Evolutionary conservation across 2,329 filamentous ascomycete species (phyloP), one percentile per base, ranked within the genome.

Genomic region (Sphaerulina musiva): DNA sequence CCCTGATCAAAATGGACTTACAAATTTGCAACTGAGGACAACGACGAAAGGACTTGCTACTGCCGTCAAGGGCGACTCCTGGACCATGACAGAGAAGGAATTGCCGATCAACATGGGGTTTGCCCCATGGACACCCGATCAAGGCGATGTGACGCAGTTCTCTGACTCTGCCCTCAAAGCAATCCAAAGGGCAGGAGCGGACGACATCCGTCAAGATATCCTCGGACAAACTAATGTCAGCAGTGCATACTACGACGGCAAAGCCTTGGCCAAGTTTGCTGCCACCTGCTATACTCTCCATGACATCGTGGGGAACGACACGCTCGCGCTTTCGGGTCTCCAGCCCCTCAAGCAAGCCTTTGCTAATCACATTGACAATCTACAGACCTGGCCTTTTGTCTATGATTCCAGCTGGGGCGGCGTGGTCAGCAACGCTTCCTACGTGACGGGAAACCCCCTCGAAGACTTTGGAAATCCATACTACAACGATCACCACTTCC

Each of bases 221-320:
- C 70, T 76, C n/a, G 74, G 75, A 0, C 85, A 93, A 65, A 82
- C 83, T 4, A 81, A 93, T 59, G 75, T 88, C 36, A 81, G 92
- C 67, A 95, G 89, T 38, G 91, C 95, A 83, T 97, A 97, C 71
- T 96, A 86, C 70, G 87, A 87, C 62, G 93, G 93, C 62, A 97
- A 77, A 59, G 67, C 68, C 12, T 59, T 72, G 14, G 69, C 68
- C 32, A 72, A 72, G 48, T 74, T 76, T 48, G 75, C 76, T 0
- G 70, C 70, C 2, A 70, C 77, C 6, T 49, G 71, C n/a, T 76
- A 72, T 65, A 66, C 73, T 1, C 63, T 71, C 34, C 60, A 84
- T 75, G 53, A 81, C 76, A 49, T 85, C 76, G 66, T 87, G 1
- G 61, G 61, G 75, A 57, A 57, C 41, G 36, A 79, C 73, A 53